These are phyloP conservation scores for Linaria vulgaris DNA, from an alignment of 257 asterid species.

Conservation along the genomic window DNA sequence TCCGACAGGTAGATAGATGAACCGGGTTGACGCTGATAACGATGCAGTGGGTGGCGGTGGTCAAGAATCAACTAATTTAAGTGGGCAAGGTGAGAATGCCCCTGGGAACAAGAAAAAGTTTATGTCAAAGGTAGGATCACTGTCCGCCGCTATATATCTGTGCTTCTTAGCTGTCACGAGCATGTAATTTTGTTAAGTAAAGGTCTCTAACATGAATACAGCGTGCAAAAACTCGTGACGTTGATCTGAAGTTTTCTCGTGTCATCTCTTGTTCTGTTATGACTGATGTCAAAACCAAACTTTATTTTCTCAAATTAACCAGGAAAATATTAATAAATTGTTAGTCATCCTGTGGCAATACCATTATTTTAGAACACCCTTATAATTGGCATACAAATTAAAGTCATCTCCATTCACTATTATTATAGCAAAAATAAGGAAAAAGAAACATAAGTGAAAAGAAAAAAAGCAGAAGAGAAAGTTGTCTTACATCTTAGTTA, in stretches of 20 bases:
- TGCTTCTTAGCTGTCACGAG: conserved; percentile 7
- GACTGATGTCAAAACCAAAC: too few relatives aligned
- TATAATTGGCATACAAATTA: too few relatives aligned
- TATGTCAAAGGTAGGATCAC: conserved; percentile 50
- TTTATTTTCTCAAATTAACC: too few relatives aligned
- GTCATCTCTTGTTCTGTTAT: background rate
- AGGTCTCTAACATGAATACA: background rate
- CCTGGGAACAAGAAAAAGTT: conserved; percentile 30
- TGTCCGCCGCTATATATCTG: conserved; percentile 11
- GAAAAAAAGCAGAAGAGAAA: background rate
- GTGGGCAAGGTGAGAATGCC: conserved; percentile 33
- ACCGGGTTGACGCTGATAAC: conserved; percentile 42
- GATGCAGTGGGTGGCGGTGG: conserved; percentile 38
- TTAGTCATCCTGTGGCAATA: background rate
- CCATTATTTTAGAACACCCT: too few relatives aligned
- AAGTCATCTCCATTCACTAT: too few relatives aligned
- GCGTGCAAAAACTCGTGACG: background rate
- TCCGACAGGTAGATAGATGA: conserved; percentile 54
- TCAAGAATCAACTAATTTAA: conserved; percentile 35
- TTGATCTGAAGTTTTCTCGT: background rate
- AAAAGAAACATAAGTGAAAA: background rate
- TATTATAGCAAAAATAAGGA: too few relatives aligned
- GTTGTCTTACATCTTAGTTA: background rate
- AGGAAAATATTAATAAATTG: background rate
- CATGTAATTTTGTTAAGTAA: background rate